Conservation (phyloP, 1,284 basidiomycete genomes). For the Agaricales sp. region DNA sequence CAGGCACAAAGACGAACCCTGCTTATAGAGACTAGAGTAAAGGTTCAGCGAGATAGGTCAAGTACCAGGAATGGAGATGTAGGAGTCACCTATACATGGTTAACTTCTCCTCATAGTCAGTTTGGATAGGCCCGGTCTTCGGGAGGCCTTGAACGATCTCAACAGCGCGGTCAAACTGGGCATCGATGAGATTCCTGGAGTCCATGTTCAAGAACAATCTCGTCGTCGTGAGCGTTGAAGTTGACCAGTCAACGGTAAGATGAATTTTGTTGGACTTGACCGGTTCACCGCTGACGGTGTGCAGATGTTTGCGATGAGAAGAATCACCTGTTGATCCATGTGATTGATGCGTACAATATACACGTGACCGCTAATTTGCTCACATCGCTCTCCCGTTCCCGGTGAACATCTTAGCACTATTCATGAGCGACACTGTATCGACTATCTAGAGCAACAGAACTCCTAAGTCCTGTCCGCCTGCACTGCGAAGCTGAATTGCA, state of each 20-base stretch:
- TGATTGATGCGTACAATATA: no score
- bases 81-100: constrained; percentile 88
- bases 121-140: constrained; percentile 56
- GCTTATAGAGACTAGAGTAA: constrained; percentile 70
- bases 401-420: no score
- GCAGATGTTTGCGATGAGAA: no score
- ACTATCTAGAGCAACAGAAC: neutral
- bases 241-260: no score
- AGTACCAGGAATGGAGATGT: constrained; percentile 12
- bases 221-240: no score
- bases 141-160: constrained; percentile 89
- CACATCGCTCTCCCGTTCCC: no score
- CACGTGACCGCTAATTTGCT: no score
- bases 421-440: no score
- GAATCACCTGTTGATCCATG: no score
- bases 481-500: no score
- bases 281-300: no score
- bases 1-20: constrained; percentile 44
- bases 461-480: neutral
- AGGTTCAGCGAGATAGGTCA: constrained; percentile 4
- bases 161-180: constrained; percentile 88
- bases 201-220: constrained; percentile 40
- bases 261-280: no score
- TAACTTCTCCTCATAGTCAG: constrained; percentile 59
- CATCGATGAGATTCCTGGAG: constrained; percentile 54